A percentile compares a stretch with the other conserved stretches of the same genome.
Evolutionary conservation across 495 filamentous ascomycete species (phyloP).

Genomic region (Chaetomium cochliodes): DNA sequence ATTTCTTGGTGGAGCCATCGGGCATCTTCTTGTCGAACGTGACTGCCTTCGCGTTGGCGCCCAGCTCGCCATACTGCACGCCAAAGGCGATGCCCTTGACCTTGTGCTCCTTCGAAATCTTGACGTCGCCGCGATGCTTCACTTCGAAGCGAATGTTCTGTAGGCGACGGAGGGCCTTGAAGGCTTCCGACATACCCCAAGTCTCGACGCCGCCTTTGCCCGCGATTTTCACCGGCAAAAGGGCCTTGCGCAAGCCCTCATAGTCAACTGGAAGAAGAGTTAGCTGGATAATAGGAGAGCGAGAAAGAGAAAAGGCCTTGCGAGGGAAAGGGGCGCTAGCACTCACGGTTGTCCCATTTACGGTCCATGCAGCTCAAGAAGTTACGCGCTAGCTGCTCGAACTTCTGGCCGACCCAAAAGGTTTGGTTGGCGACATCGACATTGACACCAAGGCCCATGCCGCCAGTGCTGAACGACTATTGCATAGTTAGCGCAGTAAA

Average conservation of each 20-base stretch:
- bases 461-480: conserved; percentile 43
- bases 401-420: conserved; percentile 60
- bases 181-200: conserved; percentile 39
- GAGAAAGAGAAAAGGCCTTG: neutral
- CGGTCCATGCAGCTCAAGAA: conserved; percentile 21
- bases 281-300: neutral
- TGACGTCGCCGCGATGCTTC: conserved; percentile 51
- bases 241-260: conserved; percentile 18
- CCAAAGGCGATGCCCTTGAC: conserved; percentile 58
- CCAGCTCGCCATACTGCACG: conserved; percentile 34
- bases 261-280: conserved; percentile 11
- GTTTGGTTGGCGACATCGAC: conserved; percentile 76
- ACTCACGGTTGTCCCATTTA: conserved; percentile 22
- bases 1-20: conserved; percentile 44
- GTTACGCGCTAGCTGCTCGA: conserved; percentile 34
- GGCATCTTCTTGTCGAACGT: conserved; percentile 58
- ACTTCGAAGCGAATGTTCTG: conserved; percentile 65
- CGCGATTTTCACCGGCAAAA: conserved; percentile 25
- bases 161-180: conserved; percentile 55
- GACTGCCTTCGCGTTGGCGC: conserved; percentile 53
- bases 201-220: neutral
- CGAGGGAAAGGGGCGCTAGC: neutral
- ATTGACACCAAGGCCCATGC: conserved; percentile 67
- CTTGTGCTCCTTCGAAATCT: conserved; percentile 54
- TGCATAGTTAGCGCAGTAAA: conserved; percentile 6